These are phyloP conservation scores for Pontederia crassipes DNA, from an alignment of 176 grass and related monocot species.

Conservation along the genomic window DNA sequence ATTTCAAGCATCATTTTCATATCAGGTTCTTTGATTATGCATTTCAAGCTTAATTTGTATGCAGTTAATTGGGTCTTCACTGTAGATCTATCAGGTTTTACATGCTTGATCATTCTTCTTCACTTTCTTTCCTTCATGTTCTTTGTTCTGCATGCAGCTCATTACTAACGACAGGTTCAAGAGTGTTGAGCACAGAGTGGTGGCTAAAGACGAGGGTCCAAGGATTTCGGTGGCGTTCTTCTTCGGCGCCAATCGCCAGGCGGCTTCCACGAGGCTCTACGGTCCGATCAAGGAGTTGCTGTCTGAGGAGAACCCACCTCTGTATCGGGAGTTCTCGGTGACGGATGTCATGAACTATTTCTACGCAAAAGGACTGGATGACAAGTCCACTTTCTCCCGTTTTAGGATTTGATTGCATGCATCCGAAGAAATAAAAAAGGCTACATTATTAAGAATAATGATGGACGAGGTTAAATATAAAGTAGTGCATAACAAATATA, in stretches of 20 bases:
- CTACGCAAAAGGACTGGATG: constrained; percentile 28
- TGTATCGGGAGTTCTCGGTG: constrained; percentile 29
- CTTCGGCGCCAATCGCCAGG: constrained; percentile 40
- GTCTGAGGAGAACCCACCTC: constrained; percentile 26
- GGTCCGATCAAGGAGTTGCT: constrained; percentile 58
- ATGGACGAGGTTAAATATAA: too few species aligned
- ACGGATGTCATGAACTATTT: constrained; percentile 24
- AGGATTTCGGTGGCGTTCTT: constrained; percentile 42
- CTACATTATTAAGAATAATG: too few species aligned
- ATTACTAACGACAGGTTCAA: constrained; percentile 48
- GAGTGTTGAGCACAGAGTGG: constrained; percentile 54
- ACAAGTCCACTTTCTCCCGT: constrained; percentile 20
- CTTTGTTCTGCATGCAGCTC: constrained; percentile 19
- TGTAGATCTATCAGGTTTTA: too few species aligned
- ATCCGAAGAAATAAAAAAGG: too few species aligned
- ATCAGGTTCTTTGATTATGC: too few species aligned
- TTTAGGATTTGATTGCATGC: constrained; percentile 29
- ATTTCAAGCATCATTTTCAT: too few species aligned
- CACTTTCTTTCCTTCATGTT: too few species aligned
- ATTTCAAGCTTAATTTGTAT: too few species aligned
- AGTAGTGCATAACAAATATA: too few species aligned
- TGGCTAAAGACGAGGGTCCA: constrained; percentile 21
- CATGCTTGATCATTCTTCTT: too few species aligned
- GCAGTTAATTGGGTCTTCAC: too few species aligned
- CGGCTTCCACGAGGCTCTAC: constrained; percentile 33